Conservation (phyloP, 192 early-diverging fungal species). For the Haplosporangium gracile region DNA sequence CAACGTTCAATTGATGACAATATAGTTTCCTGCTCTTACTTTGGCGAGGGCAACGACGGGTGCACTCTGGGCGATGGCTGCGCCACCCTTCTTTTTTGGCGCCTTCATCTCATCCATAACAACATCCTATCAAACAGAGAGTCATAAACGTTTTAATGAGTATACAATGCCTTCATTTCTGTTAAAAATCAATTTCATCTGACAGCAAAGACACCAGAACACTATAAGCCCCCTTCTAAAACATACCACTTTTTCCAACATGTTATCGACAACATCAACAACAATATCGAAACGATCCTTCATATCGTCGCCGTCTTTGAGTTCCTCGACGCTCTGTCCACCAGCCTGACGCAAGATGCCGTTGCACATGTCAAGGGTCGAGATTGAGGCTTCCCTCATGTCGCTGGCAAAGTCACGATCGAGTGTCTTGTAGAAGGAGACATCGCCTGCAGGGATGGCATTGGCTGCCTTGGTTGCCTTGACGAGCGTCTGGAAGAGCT, state of each 20-base stretch:
- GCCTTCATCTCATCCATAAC: conserved; percentile 80
- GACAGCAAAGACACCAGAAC: not conserved
- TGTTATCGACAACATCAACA: conserved; percentile 82
- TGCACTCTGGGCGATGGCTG: conserved; percentile 57
- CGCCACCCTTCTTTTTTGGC: conserved; percentile 52
- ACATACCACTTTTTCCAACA: conserved; percentile 85
- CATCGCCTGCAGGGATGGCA: conserved; percentile 66
- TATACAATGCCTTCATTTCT: not conserved
- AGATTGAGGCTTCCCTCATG: conserved; percentile 41
- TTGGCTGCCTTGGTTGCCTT: conserved; percentile 73
- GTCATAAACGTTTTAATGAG: not conserved
- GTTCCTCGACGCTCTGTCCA: conserved; percentile 14
- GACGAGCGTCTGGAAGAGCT: conserved; percentile 64
- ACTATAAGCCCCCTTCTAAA: too few relatives aligned
- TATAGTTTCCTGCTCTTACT: conserved; percentile 4
- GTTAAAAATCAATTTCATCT: not conserved
- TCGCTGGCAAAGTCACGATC: conserved; percentile 67
- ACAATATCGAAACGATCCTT: conserved; percentile 73
- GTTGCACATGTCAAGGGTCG: conserved; percentile 46
- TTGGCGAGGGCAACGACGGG: conserved; percentile 63
- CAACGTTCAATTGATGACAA: not conserved
- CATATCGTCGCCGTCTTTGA: conserved; percentile 75
- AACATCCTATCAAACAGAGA: conserved; percentile 69
- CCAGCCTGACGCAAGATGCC: conserved; percentile 45
- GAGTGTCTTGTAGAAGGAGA: conserved; percentile 73